Percentiles rank a stretch among this genome's conserved stretches.
phyloP scores from a whole-genome alignment of 2,329 filamentous ascomycete species.

The Eurotiales sp. region DNA sequence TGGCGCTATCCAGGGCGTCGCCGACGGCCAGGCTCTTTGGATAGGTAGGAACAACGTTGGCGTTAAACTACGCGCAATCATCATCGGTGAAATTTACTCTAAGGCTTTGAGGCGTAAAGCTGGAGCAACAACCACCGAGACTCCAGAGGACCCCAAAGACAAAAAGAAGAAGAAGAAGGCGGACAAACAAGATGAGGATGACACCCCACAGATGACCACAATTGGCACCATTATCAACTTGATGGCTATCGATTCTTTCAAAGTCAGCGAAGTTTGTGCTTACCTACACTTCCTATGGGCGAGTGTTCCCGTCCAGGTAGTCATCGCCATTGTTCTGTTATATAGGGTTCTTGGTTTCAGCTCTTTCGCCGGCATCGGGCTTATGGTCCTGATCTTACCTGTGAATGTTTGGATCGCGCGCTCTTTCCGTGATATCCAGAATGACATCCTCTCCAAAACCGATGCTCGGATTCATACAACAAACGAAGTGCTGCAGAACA shows the following conservation, averaged over 20 bases:
- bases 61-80: slow-evolving; percentile 86
- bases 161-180: slow-evolving; percentile 23
- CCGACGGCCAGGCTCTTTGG: slow-evolving; percentile 84
- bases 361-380: slow-evolving; percentile 84
- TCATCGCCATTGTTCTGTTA: slow-evolving; percentile 74
- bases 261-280: slow-evolving; percentile 89
- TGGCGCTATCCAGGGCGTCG: slow-evolving; percentile 74
- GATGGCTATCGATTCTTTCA: slow-evolving; percentile 99
- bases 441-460: slow-evolving; percentile 85
- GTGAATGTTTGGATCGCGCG: slow-evolving; percentile 86
- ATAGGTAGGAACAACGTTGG: slow-evolving; percentile 92
- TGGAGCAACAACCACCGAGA: slow-evolving; percentile 70
- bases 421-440: slow-evolving; percentile 81
- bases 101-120: slow-evolving; percentile 92
- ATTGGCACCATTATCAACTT: slow-evolving; percentile 98
- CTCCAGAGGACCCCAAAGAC: slow-evolving; percentile 49
- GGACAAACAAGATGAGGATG: slow-evolving; percentile 23
- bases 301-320: slow-evolving; percentile 80
- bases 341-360: slow-evolving; percentile 90
- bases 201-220: slow-evolving; percentile 56
- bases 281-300: slow-evolving; percentile 97
- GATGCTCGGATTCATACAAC: slow-evolving; percentile 95
- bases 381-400: slow-evolving; percentile 85
- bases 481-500: slow-evolving; percentile 95
- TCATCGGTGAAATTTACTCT: slow-evolving; percentile 95